A percentile compares a stretch with the other conserved stretches of the same genome.
These are phyloP conservation scores for Clavulina sp. DNA, from an alignment of 768 basidiomycete genomes.

Conservation along the genomic window DNA sequence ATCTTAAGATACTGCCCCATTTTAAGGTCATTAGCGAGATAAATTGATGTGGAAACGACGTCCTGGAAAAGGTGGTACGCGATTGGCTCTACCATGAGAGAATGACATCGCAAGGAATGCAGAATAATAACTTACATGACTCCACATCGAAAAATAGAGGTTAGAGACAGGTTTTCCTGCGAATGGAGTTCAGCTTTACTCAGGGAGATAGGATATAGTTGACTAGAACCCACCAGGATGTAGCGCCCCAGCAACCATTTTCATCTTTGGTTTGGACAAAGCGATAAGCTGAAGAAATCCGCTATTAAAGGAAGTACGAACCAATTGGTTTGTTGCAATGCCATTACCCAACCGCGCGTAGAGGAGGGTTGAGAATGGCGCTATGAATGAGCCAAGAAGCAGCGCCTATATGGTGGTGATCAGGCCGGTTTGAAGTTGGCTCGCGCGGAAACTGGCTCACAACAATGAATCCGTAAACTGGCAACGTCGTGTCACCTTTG, in stretches of 20 bases:
- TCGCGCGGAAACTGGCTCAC: conserved; percentile 11
- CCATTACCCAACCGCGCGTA: conserved; percentile 45
- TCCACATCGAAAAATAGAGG: conserved; percentile 30
- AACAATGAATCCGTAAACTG: conserved; percentile 44
- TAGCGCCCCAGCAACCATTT: conserved; percentile 12
- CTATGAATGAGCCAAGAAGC: conserved; percentile 12
- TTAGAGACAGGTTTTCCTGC: conserved; percentile 52
- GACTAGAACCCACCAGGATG: conserved; percentile 8
- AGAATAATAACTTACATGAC: conserved; percentile 1
- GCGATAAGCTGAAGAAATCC: too few relatives aligned
- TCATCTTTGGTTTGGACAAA: too few relatives aligned
- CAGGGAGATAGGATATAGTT: conserved; percentile 1
- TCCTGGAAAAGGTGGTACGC: neutral
- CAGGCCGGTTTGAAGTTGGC: too few relatives aligned
- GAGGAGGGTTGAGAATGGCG: conserved; percentile 40
- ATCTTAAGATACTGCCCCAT: conserved; percentile 38
- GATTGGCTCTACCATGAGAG: too few relatives aligned
- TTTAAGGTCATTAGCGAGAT: conserved; percentile 24
- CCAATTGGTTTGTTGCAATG: conserved; percentile 38
- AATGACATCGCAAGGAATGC: neutral
- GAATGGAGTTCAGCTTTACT: conserved; percentile 38
- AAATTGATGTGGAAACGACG: conserved; percentile 19
- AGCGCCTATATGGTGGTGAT: neutral
- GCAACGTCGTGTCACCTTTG: conserved; percentile 42
- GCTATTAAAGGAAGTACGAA: too few relatives aligned